Evolutionary conservation across 805 yeast genomes (phyloP).

Genomic region (Tetrapisispora taiwanensis): DNA sequence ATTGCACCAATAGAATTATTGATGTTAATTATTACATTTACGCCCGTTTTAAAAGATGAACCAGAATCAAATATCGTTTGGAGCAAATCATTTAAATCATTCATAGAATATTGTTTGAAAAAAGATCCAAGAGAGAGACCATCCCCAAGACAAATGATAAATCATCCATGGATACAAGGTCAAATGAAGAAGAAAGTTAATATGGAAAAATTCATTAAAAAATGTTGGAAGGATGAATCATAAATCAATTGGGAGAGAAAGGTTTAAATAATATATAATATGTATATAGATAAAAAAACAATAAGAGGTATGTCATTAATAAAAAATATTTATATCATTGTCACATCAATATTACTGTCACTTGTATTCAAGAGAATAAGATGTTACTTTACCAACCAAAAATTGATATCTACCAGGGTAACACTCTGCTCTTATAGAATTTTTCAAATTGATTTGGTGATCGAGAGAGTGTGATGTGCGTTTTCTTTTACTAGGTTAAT

Average conservation of each 20-base stretch:
- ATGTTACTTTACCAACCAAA: no score
- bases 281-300: neutral
- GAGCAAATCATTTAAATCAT: constrained; percentile 76
- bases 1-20: constrained; percentile 82
- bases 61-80: constrained; percentile 67
- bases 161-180: constrained; percentile 86
- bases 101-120: constrained; percentile 67
- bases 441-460: no score
- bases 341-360: no score
- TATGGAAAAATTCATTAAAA: constrained; percentile 76
- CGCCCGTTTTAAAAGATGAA: constrained; percentile 72
- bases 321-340: neutral
- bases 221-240: constrained; percentile 56
- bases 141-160: constrained; percentile 84
- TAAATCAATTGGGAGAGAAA: no score
- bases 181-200: constrained; percentile 63
- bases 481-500: no score
- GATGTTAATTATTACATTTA: constrained; percentile 67
- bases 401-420: no score
- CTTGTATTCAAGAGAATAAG: no score
- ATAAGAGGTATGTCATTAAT: neutral
- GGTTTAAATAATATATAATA: no score
- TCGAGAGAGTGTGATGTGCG: no score
- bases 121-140: constrained; percentile 77
- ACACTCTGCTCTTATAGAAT: no score